These are phyloP conservation scores for Penicillium argentinense DNA, from an alignment of 495 filamentous ascomycete genomes.

Conservation along the genomic window DNA sequence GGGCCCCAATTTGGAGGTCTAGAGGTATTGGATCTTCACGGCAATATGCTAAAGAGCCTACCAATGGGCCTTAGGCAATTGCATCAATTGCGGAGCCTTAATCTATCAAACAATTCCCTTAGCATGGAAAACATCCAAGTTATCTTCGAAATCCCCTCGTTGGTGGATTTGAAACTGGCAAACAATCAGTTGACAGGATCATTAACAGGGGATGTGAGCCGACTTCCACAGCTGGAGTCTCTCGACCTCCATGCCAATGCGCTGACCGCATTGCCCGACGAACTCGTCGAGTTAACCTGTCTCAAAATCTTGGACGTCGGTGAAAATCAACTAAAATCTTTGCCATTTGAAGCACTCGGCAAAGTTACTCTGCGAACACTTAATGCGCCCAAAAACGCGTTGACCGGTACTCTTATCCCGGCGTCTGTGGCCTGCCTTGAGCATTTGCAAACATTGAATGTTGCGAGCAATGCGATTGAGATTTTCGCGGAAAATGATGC, in stretches of 20 bases:
- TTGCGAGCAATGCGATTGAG: constrained; percentile 73
- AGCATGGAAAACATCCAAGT: constrained; percentile 67
- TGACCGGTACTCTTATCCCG: constrained; percentile 70
- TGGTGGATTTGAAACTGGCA: constrained; percentile 79
- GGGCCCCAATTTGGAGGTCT: constrained; percentile 82
- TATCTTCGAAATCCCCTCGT: constrained; percentile 63
- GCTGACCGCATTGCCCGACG: constrained; percentile 70
- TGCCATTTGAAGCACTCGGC: constrained; percentile 69
- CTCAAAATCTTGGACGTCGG: constrained; percentile 76
- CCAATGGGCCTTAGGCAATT: constrained; percentile 76
- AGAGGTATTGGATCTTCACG: constrained; percentile 80
- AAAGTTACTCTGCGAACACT: constrained; percentile 72
- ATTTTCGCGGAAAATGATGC: constrained; percentile 47
- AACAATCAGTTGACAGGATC: constrained; percentile 72
- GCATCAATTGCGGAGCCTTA: constrained; percentile 71
- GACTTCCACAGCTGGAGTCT: constrained; percentile 67
- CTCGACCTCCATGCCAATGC: constrained; percentile 82
- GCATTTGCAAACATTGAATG: constrained; percentile 69
- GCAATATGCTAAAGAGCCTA: constrained; percentile 69
- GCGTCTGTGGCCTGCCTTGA: constrained; percentile 54
- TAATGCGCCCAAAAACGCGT: constrained; percentile 72
- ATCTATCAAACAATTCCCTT: constrained; percentile 83
- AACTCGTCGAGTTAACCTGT: constrained; percentile 59
- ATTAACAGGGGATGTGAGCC: constrained; percentile 56
- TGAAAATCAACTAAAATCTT: constrained; percentile 66